A percentile compares a stretch with the other conserved stretches of the same genome.
Evolutionary conservation across 495 filamentous ascomycete genomes (phyloP).

Genomic region (Geoglossum glabrum): DNA sequence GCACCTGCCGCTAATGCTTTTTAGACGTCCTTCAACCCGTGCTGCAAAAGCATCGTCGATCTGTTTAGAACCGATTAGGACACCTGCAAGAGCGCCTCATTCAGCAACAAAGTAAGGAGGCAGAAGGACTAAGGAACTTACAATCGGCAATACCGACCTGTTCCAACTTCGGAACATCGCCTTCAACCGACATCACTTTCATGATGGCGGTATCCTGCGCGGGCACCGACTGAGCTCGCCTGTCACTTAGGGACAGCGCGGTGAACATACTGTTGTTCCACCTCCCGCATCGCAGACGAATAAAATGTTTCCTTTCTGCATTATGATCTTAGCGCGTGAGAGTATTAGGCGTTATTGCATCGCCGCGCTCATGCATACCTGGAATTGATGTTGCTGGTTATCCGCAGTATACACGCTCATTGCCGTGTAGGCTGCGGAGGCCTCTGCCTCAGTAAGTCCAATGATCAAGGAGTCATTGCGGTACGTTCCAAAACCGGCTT

Average conservation of each 20-base stretch:
- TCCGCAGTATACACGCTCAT: background rate
- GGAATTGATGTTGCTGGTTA: background rate
- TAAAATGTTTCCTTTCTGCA: background rate
- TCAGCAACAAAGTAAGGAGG: background rate
- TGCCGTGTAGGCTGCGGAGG: background rate
- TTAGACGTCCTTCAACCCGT: background rate
- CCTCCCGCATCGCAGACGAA: background rate
- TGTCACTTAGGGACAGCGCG: background rate
- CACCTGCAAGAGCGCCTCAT: background rate
- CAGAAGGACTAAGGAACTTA: background rate
- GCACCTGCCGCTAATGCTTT: background rate
- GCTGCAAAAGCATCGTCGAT: background rate
- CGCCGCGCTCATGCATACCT: background rate
- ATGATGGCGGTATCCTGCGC: background rate
- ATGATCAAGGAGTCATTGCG: conserved; percentile 3
- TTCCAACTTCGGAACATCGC: background rate
- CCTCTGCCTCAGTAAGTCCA: background rate
- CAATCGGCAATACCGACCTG: background rate
- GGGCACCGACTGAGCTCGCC: no score
- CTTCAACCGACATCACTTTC: background rate
- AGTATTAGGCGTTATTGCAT: background rate
- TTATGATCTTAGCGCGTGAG: background rate
- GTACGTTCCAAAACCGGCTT: conserved; percentile 16
- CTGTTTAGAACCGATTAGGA: background rate
- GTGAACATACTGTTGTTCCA: background rate